Evolutionary conservation across 257 asterid genomes (phyloP).

Genomic region (Solanum chiquidenum): DNA sequence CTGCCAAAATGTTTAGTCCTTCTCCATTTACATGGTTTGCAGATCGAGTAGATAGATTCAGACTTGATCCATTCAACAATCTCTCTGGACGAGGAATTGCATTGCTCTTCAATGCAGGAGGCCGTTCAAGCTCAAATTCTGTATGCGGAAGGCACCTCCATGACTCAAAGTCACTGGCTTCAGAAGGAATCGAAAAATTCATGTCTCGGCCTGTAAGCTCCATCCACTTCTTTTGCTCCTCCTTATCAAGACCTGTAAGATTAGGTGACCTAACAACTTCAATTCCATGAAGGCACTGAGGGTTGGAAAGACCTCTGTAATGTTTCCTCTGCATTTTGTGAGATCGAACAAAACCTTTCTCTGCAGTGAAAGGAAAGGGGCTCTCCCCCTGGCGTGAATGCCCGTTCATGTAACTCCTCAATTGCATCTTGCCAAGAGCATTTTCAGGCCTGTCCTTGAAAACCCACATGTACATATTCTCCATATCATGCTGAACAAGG

Average conservation of each 20-base stretch:
- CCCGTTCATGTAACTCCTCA: conserved; percentile 44
- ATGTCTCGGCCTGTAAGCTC: conserved; percentile 36
- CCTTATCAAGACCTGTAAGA: conserved; percentile 25
- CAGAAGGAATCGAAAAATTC: conserved; percentile 32
- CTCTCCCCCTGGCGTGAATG: conserved; percentile 44
- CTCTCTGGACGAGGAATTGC: conserved; percentile 14
- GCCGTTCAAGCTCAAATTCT: conserved; percentile 31
- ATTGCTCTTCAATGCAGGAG: conserved; percentile 11
- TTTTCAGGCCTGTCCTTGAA: conserved; percentile 44
- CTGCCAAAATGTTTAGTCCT: conserved; percentile 21
- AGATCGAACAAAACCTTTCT: conserved; percentile 34
- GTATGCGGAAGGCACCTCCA: conserved; percentile 32
- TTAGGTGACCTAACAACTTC: conserved; percentile 38
- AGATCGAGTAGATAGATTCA: conserved; percentile 23
- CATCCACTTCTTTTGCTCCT: conserved; percentile 40
- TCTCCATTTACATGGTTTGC: conserved; percentile 20
- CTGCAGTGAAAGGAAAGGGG: conserved; percentile 34
- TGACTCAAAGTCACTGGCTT: conserved; percentile 37
- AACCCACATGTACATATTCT: conserved; percentile 51
- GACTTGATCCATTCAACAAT: conserved; percentile 23
- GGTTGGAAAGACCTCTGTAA: conserved; percentile 38
- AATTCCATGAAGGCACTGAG: conserved; percentile 43
- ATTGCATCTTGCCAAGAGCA: conserved; percentile 44
- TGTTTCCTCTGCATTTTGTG: conserved; percentile 43
- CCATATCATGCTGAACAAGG: conserved; percentile 46